These are phyloP conservation scores for Crithidia expoeki DNA, from an alignment of 208 protist species.

Conservation along the genomic window DNA sequence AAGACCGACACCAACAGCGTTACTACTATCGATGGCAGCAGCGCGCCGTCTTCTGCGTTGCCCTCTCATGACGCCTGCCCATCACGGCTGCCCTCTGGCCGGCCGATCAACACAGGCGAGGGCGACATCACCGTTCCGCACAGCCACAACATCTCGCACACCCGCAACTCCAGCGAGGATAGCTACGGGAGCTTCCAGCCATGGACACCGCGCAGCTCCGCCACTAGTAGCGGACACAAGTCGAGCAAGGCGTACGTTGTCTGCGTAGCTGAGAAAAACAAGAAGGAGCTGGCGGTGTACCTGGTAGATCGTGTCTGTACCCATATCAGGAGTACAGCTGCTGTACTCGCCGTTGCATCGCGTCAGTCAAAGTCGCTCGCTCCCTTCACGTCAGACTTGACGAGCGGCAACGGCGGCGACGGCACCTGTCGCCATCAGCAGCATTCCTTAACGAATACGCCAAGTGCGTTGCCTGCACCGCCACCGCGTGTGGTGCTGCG, in stretches of 20 bases:
- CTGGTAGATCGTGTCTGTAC: constrained; percentile 29
- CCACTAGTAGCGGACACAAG: not conserved
- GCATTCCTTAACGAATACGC: not conserved
- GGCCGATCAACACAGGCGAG: not conserved
- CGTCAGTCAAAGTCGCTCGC: not conserved
- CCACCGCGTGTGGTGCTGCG: constrained; percentile 30
- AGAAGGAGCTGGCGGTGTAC: constrained; percentile 33
- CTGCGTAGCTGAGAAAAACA: constrained; percentile 30
- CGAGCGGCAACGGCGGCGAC: not conserved
- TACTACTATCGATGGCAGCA: not conserved
- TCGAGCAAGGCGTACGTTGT: constrained; percentile 19
- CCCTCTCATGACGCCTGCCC: not conserved
- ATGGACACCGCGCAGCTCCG: constrained; percentile 16
- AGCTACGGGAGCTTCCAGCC: constrained; percentile 14
- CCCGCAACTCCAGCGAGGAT: constrained; percentile 26
- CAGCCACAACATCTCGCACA: constrained; percentile 20
- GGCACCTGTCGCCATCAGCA: not conserved
- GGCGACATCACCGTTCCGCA: constrained; percentile 1
- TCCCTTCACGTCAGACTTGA: not conserved
- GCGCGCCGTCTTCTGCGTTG: not conserved
- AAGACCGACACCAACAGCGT: not conserved
- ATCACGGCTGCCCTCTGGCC: not conserved
- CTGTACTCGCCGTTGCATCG: not conserved
- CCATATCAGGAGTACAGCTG: not conserved
- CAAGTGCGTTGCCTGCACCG: not conserved